Base-by-base conservation (phyloP, 2,329 filamentous ascomycete species). In the Pseudocercospora cruenta region DNA sequence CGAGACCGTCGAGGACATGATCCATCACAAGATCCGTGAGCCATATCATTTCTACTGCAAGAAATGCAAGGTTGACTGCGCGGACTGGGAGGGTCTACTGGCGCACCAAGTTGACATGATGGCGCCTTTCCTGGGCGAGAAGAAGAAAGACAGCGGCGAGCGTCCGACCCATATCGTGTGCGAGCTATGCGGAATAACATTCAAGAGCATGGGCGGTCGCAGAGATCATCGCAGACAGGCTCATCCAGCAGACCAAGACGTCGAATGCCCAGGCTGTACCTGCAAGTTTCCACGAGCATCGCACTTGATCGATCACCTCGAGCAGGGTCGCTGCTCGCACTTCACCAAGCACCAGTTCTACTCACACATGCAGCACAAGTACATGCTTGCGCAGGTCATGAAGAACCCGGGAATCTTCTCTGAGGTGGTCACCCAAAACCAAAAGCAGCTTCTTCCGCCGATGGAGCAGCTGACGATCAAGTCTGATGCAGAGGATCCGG, bases 181-280 rank as follows among this genome's bases (percentile, higher is more conserved):
- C 73, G 83, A 85, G 12, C 79, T 87, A 49, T 89, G 87, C 61
- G 84, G 83, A 12, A 73, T 81, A 8, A 85, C 88, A 49, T 88
- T 87, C 76, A 82, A 82, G 67, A 85, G 81, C 28, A 78, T 81
- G 2, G 80, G 80, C 22, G 87, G 85, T 1, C 78, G 84, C 10
- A 81, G 83, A 61, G 71, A 71, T 21, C 87, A 89, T 68, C 80
- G 87, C n/a, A 78, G 49, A 10, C 36, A 67, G 53, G 57, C 60
- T 51, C 86, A 88, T 68, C 81, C 77, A 9, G 73, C 81, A 6
- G 76, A 82, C 5, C 86, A 87, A 66, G 77, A 82, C 47, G 77
- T 88, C 55, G 70, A 73, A 3, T 89, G 87, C 72, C 74, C 79
- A 3, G 87, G 86, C 67, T 89, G 87, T 71, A 69, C 75, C 4